phyloP scores from a whole-genome alignment of 202 grass and related monocot species.

The Setaria italica region DNA sequence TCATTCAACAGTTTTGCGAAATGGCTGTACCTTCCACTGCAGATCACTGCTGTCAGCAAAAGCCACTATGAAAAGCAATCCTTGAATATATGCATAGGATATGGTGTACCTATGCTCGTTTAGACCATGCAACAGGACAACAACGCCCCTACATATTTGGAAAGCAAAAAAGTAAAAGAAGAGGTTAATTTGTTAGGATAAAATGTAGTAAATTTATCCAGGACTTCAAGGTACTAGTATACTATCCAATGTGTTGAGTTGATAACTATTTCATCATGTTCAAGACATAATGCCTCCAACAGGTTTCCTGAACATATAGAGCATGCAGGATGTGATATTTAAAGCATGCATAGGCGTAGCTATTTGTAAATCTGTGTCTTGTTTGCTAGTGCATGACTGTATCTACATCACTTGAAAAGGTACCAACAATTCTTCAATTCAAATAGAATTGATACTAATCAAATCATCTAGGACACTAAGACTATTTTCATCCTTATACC shows the following conservation, averaged over 20 bases:
- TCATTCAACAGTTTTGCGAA: constrained; percentile 91
- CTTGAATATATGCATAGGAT: constrained; percentile 13
- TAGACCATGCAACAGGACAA: constrained; percentile 88
- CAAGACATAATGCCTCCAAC: constrained; percentile 16
- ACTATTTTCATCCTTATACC: constrained; percentile 1
- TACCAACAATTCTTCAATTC: constrained; percentile 1
- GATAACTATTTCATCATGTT: constrained; percentile 20
- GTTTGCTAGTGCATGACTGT: constrained; percentile 17
- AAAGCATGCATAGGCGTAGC: neutral
- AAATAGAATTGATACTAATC: neutral
- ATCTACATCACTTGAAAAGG: neutral
- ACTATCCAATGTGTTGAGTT: neutral
- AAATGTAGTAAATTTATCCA: constrained; percentile 15
- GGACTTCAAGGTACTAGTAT: constrained; percentile 24
- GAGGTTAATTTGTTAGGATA: constrained; percentile 40
- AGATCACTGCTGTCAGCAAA: constrained; percentile 49
- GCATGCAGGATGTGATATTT: neutral
- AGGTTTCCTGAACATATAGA: constrained; percentile 26
- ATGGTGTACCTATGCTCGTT: constrained; percentile 92
- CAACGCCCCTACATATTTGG: constrained; percentile 66
- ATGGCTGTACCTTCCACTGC: constrained; percentile 92
- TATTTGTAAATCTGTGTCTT: constrained; percentile 6
- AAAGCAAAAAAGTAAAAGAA: constrained; percentile 23
- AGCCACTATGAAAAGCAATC: constrained; percentile 35
- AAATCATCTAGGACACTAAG: neutral